Percentiles rank a stretch among this genome's conserved stretches.
Conservation (phyloP, 371 early-diverging fungal species). For the Mucor sp. region DNA sequence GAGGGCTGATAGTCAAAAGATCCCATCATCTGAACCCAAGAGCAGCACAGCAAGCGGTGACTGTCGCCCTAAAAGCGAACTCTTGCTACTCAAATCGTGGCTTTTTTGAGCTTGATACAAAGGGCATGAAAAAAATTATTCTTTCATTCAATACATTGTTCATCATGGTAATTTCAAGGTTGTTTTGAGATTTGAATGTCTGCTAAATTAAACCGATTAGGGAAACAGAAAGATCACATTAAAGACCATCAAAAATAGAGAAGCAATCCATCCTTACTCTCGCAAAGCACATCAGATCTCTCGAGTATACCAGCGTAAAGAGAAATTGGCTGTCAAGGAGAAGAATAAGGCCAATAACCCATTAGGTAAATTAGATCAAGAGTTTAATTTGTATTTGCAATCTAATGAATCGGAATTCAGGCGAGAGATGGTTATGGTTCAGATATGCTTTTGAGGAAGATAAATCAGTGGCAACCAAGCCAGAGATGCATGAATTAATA, state of each 20-base stretch:
- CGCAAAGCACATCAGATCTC: conserved; percentile 61
- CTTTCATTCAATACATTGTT: neutral
- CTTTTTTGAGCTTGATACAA: neutral
- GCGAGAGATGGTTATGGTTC: conserved; percentile 67
- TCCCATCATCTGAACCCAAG: neutral
- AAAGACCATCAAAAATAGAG: conserved; percentile 64
- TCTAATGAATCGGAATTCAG: conserved; percentile 5
- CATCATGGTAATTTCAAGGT: neutral
- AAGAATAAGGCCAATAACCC: conserved; percentile 31
- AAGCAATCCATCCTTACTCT: conserved; percentile 63
- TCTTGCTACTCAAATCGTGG: neutral
- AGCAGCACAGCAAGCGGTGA: neutral
- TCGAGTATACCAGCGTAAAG: conserved; percentile 54
- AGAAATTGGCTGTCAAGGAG: conserved; percentile 49
- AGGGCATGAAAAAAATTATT: neutral
- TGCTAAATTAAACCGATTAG: conserved; percentile 4
- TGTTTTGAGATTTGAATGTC: neutral
- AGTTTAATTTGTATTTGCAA: neutral
- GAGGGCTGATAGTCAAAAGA: neutral
- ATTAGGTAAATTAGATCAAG: conserved; percentile 29
- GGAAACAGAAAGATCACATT: conserved; percentile 60
- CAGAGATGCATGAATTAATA: conserved; percentile 55
- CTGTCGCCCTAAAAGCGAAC: neutral
- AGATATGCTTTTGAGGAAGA: conserved; percentile 59
- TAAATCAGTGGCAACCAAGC: conserved; percentile 35